Conservation (phyloP, 2,329 filamentous ascomycete genomes). For the Pseudogymnoascus sp. region DNA sequence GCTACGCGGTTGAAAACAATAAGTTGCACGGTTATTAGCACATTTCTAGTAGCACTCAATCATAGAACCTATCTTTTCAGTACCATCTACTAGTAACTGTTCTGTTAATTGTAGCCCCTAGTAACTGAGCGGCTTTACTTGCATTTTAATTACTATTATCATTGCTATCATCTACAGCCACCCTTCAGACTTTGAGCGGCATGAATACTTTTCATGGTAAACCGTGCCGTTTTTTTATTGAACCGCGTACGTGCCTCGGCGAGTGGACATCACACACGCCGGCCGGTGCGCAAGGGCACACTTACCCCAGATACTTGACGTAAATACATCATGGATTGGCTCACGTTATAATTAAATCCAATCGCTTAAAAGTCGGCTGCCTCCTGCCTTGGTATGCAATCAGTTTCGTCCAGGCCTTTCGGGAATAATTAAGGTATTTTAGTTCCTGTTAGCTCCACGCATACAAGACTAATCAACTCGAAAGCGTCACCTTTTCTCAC, state of each 20-base stretch:
- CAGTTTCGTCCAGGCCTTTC: slow-evolving; percentile 2
- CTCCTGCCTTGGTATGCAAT: neutral
- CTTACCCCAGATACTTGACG: neutral
- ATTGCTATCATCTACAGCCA: too few relatives aligned
- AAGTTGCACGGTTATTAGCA: too few relatives aligned
- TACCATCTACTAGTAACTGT: too few relatives aligned
- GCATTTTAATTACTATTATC: too few relatives aligned
- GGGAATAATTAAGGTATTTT: slow-evolving; percentile 7
- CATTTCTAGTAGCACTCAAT: too few relatives aligned
- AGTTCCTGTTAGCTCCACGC: neutral
- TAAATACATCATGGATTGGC: neutral
- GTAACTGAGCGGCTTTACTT: too few relatives aligned
- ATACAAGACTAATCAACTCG: neutral
- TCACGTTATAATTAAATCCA: neutral
- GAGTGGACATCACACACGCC: neutral
- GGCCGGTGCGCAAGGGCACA: neutral
- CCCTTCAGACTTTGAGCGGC: too few relatives aligned
- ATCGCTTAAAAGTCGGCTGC: neutral
- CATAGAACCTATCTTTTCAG: too few relatives aligned
- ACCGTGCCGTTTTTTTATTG: too few relatives aligned
- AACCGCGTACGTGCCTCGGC: neutral
- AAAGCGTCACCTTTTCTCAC: slow-evolving; percentile 6
- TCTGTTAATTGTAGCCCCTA: too few relatives aligned
- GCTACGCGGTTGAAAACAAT: too few relatives aligned
- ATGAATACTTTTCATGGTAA: too few relatives aligned